Conservation (phyloP, 805 yeast genomes). For the Nakazawaea wickerhamii region DNA sequence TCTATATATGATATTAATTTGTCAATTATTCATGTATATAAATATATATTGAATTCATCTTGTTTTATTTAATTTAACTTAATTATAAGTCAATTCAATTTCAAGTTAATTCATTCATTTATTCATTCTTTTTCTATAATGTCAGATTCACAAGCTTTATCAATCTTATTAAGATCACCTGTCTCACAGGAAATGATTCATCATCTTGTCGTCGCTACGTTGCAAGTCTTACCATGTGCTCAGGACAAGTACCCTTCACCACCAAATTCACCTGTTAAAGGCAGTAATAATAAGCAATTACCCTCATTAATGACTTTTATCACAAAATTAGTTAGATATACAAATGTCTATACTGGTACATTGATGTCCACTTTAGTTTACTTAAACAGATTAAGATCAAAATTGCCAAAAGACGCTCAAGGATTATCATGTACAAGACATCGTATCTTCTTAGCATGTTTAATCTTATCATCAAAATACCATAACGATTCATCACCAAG, state of each 20-base stretch:
- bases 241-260: conserved; percentile 23
- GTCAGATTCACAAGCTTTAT: conserved; percentile 53
- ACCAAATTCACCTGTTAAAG: conserved; percentile 17
- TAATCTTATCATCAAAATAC: conserved; percentile 66
- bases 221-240: conserved; percentile 63
- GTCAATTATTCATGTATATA: neutral
- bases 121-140: conserved; percentile 19
- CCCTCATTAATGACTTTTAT: conserved; percentile 76
- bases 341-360: conserved; percentile 78
- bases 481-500: conserved; percentile 78
- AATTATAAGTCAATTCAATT: no score
- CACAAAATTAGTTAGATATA: conserved; percentile 63
- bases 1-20: neutral
- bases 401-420: conserved; percentile 64
- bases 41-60: neutral
- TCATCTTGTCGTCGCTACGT: conserved; percentile 58
- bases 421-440: conserved; percentile 80
- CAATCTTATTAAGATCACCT: conserved; percentile 55
- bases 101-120: no score
- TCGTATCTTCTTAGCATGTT: conserved; percentile 68
- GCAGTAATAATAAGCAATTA: conserved; percentile 27
- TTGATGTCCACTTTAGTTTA: conserved; percentile 68
- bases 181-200: conserved; percentile 73
- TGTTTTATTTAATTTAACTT: no score
- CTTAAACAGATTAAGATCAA: conserved; percentile 53